Evolutionary conservation across 306 rosid species (phyloP), one percentile per base, ranked within the genome.

Genomic region (Calophaca sinica): DNA sequence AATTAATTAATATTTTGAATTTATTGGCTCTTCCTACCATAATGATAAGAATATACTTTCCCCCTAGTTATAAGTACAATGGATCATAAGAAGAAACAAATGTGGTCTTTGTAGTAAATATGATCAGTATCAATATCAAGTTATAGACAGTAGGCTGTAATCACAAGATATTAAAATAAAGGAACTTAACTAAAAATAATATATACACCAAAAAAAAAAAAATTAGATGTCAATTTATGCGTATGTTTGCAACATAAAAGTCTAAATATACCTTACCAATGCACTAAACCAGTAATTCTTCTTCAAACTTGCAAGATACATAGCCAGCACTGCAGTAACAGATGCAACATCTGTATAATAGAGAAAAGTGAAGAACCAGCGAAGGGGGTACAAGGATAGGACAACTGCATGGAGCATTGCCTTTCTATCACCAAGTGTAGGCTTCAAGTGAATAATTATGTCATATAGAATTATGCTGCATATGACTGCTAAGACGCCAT

Each of bases 301-400:
- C 86, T 81, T 89, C 90, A 92, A 84, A 83, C 87, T 80, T 9
- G 83, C 84, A 53, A 87, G 90, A 85, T 92, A 85, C 90, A 81
- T 87, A 65, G 89, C 90, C 68, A 89, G 85, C 70, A 92, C 93
- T 2, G 86, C 84, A 48, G 90, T 82, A 15, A 92, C 83, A 1
- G 97, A 89, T 38, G 92, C 92, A 76, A 89, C 91, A 84, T 92
- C 97, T 35, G 96, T 89, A 76, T 92, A 92, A 79, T 89, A 92
- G 35, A 92, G 89, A 85, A 89, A 92, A 44, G 87, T 81, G 76
- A 92, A 89, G 84, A 89, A 92, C 96, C 97, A 92, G 81, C 88
- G 96, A 11, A 89, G 96, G 36, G 96, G 97, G 29, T 84, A 89
- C 81, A 89, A 51, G 76, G 92, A 80, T 14, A 89, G 77, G 44